Percentiles rank a stretch among this genome's conserved stretches.
Evolutionary conservation across 352 stramenopile genomes (phyloP).

Genomic region (Pythium guiyangense): DNA sequence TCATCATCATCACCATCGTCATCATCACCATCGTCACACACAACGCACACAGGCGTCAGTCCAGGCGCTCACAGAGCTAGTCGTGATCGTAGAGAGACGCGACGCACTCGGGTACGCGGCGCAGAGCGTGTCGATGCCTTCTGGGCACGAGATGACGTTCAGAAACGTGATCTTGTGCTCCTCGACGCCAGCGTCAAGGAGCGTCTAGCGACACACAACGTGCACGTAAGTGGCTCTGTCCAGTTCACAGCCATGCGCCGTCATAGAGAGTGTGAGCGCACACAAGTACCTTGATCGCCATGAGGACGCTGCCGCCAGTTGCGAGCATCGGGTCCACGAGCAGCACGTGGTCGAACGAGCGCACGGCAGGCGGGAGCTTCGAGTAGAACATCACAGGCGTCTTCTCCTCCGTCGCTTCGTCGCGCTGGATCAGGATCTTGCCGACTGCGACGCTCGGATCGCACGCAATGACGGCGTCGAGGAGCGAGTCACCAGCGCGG

Average conservation of each 20-base stretch:
- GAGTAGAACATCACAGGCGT: slow-evolving; percentile 91
- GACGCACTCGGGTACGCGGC: slow-evolving; percentile 60
- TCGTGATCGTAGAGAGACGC: slow-evolving; percentile 8
- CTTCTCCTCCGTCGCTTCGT: slow-evolving; percentile 88
- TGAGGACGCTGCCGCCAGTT: slow-evolving; percentile 85
- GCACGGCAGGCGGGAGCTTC: slow-evolving; percentile 90
- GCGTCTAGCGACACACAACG: slow-evolving; percentile 28
- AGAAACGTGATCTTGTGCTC: slow-evolving; percentile 92
- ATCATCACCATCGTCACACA: neutral
- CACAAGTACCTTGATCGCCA: slow-evolving; percentile 88
- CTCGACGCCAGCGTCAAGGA: slow-evolving; percentile 82
- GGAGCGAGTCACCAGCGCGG: slow-evolving; percentile 85
- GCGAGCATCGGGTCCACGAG: slow-evolving; percentile 97
- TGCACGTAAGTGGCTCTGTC: neutral
- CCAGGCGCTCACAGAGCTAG: neutral
- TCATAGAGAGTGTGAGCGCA: too few species aligned
- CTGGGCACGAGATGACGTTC: slow-evolving; percentile 92
- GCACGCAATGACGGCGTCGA: slow-evolving; percentile 89
- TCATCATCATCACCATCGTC: too few species aligned
- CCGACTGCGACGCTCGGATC: slow-evolving; percentile 83
- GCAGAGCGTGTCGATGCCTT: slow-evolving; percentile 85
- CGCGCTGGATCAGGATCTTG: slow-evolving; percentile 97
- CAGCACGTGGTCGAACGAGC: slow-evolving; percentile 84
- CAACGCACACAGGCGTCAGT: neutral
- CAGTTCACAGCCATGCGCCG: too few species aligned